Evolutionary conservation across 768 basidiomycete genomes (phyloP).

Genomic region (Agrocybe praecox): DNA sequence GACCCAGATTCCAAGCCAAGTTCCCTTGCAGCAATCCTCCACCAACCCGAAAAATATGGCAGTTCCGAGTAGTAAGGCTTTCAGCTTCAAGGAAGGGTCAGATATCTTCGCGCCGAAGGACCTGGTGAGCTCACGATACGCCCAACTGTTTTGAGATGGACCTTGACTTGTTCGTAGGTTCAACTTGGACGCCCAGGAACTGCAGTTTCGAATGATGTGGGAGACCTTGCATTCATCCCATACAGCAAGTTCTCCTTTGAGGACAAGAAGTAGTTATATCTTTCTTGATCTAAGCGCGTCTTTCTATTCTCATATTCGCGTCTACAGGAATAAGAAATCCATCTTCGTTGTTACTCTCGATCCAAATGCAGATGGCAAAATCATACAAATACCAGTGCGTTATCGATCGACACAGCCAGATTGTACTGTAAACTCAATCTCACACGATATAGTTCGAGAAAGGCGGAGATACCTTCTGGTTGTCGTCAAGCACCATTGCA

Average conservation of each 20-base stretch:
- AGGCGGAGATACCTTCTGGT: conserved; percentile 82
- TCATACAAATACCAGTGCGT: conserved; percentile 56
- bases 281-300: not conserved
- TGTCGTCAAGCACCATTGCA: conserved; percentile 68
- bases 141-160: not conserved
- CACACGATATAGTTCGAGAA: conserved; percentile 46
- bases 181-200: conserved; percentile 66
- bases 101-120: conserved; percentile 73
- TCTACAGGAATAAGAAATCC: conserved; percentile 66
- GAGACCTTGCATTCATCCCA: conserved; percentile 69
- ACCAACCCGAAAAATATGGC: conserved; percentile 23
- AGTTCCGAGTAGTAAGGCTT: conserved; percentile 34
- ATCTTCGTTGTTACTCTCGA: conserved; percentile 65
- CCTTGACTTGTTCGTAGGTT: conserved; percentile 31
- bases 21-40: conserved; percentile 15
- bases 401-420: not conserved
- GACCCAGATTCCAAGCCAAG: conserved; percentile 52
- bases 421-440: not conserved
- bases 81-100: conserved; percentile 58
- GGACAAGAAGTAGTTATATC: conserved; percentile 64
- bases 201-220: conserved; percentile 67
- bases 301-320: not conserved
- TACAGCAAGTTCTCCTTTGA: conserved; percentile 71
- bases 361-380: conserved; percentile 35
- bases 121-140: conserved; percentile 36